Conservation (phyloP, 305 asterid species). For the Caryopteris hybrid region DNA sequence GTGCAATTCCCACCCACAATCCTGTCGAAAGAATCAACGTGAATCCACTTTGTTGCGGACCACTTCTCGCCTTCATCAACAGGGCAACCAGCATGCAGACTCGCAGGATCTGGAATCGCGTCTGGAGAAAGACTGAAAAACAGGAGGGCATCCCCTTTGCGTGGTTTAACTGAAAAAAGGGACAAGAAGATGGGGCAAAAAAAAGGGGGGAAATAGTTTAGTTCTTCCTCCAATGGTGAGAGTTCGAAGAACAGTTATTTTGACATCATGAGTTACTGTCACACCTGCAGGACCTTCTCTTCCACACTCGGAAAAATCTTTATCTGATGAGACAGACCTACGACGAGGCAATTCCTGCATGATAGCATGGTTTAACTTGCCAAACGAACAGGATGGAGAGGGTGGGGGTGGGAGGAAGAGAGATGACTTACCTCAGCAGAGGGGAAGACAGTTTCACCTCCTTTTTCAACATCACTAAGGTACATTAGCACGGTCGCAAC, state of each 20-base stretch:
- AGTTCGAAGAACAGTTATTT: constrained; percentile 1
- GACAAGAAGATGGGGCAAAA: background rate
- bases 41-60: constrained; percentile 99
- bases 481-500: constrained; percentile 91
- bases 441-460: constrained; percentile 98
- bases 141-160: constrained; percentile 92
- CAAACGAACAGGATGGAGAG: background rate
- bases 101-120: constrained; percentile 67
- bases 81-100: constrained; percentile 97
- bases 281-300: constrained; percentile 85
- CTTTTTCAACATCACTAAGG: constrained; percentile 83
- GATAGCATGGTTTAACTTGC: constrained; percentile 1
- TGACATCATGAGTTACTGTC: constrained; percentile 17
- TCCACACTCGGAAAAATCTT: constrained; percentile 80
- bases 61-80: constrained; percentile 96
- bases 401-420: background rate
- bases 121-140: constrained; percentile 75
- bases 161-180: constrained; percentile 64
- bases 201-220: no score
- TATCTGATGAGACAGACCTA: constrained; percentile 54
- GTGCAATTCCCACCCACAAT: constrained; percentile 52
- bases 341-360: constrained; percentile 68
- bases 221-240: background rate
- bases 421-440: constrained; percentile 74
- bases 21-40: constrained; percentile 79